These are phyloP conservation scores for Cladorrhinum sp. DNA, from an alignment of 2,329 filamentous ascomycete species.

Conservation along the genomic window DNA sequence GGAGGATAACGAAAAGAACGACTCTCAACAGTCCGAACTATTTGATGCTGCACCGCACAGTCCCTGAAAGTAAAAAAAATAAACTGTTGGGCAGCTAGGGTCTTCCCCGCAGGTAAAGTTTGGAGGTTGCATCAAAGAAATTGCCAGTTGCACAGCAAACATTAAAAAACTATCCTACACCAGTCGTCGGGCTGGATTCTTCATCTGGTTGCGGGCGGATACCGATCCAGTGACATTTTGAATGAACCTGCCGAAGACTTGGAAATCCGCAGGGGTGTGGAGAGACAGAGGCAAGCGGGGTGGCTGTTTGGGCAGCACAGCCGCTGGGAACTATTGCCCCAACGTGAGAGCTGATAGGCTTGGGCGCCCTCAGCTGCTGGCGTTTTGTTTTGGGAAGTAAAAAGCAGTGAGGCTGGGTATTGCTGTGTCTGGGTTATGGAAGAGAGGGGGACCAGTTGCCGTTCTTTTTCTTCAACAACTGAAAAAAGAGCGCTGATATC, in stretches of 20 bases:
- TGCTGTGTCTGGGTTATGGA: neutral
- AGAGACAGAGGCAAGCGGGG: constrained; percentile 4
- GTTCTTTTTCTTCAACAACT: neutral
- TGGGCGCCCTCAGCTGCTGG: constrained; percentile 6
- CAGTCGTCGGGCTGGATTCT: constrained; percentile 6
- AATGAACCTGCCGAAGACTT: neutral
- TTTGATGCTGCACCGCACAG: neutral
- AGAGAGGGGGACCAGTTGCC: neutral
- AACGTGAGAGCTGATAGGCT: neutral
- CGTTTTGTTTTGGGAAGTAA: neutral
- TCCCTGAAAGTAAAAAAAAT: neutral
- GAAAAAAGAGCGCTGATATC: neutral
- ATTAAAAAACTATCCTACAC: neutral
- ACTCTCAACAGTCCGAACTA: neutral
- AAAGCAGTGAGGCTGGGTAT: neutral
- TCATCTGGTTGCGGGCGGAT: neutral
- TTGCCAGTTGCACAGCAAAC: constrained; percentile 2
- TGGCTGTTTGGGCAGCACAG: constrained; percentile 17
- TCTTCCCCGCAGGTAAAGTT: neutral
- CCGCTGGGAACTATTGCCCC: neutral
- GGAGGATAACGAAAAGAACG: neutral
- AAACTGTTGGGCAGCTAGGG: neutral
- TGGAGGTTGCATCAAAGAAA: neutral
- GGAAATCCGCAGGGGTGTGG: neutral
- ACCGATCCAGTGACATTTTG: neutral